A percentile compares a stretch with the other conserved stretches of the same genome.
phyloP scores from a whole-genome alignment of 139 green algal genomes.

The Dunaliella primolecta region DNA sequence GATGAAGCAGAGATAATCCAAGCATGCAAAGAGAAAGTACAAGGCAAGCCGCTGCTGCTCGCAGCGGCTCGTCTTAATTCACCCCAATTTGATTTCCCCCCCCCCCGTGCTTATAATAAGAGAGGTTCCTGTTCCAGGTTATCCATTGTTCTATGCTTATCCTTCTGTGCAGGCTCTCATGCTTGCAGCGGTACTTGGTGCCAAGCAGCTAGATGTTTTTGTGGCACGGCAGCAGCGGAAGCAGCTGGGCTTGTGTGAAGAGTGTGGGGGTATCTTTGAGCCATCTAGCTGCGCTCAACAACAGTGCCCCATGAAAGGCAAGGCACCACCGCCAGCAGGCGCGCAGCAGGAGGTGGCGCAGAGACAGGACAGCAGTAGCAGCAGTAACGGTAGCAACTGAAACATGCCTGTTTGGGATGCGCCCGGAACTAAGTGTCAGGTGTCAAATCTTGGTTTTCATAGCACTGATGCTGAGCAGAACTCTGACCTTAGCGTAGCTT shows the following conservation, averaged over 20 bases:
- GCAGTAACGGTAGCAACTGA: background rate
- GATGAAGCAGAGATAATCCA: too few species aligned
- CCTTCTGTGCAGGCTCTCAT: constrained; percentile 41
- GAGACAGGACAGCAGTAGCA: background rate
- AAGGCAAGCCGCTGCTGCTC: too few species aligned
- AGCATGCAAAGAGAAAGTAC: too few species aligned
- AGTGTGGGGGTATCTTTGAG: constrained; percentile 67
- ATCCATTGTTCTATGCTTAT: too few species aligned
- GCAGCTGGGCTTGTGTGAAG: constrained; percentile 74
- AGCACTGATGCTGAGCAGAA: too few species aligned
- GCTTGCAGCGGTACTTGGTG: constrained; percentile 47
- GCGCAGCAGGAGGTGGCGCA: too few species aligned
- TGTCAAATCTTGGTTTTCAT: background rate
- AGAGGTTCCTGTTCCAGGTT: too few species aligned
- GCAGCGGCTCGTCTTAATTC: too few species aligned
- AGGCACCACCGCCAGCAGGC: background rate
- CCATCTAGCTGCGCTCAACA: constrained; percentile 44
- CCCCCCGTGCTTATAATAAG: too few species aligned
- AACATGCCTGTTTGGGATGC: background rate
- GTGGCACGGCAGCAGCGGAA: constrained; percentile 58
- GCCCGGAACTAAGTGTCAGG: background rate
- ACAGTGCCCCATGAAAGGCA: constrained; percentile 35
- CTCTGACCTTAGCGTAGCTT: too few species aligned
- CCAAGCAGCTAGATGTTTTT: constrained; percentile 50
- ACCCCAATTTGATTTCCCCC: too few species aligned